These are phyloP conservation scores for Prunus yedoensis DNA, from an alignment of 331 rosid genomes.

Conservation along the genomic window DNA sequence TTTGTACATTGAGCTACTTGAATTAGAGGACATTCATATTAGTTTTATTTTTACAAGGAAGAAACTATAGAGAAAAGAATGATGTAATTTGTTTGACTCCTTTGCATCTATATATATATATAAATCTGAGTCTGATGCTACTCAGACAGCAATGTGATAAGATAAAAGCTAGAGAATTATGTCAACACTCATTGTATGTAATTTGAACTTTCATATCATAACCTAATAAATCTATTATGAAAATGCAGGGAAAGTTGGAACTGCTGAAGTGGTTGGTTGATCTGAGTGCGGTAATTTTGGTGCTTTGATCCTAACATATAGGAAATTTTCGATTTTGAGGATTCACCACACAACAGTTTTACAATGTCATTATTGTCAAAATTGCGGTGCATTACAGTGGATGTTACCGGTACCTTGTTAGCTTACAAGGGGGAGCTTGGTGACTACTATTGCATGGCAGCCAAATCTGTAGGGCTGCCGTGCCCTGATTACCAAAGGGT, in stretches of 20 bases:
- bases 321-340: conserved; percentile 8
- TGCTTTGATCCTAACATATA: neutral
- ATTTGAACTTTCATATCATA: neutral
- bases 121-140: neutral
- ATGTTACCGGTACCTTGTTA: conserved; percentile 86
- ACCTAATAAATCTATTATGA: conserved; percentile 4
- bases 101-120: neutral
- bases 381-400: conserved; percentile 80
- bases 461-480: conserved; percentile 78
- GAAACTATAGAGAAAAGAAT: neutral
- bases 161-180: neutral
- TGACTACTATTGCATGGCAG: conserved; percentile 98
- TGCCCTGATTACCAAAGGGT: conserved; percentile 90
- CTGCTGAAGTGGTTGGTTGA: conserved; percentile 30
- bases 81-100: neutral
- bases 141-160: neutral
- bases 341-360: conserved; percentile 17
- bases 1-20: neutral
- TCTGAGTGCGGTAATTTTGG: neutral
- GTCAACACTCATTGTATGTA: neutral
- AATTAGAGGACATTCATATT: neutral
- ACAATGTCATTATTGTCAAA: conserved; percentile 60
- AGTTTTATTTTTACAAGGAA: neutral
- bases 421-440: conserved; percentile 98
- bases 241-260: conserved; percentile 41